These are phyloP conservation scores for Rhododendron ovatum DNA, from an alignment of 148 eudicot genomes.

Conservation along the genomic window DNA sequence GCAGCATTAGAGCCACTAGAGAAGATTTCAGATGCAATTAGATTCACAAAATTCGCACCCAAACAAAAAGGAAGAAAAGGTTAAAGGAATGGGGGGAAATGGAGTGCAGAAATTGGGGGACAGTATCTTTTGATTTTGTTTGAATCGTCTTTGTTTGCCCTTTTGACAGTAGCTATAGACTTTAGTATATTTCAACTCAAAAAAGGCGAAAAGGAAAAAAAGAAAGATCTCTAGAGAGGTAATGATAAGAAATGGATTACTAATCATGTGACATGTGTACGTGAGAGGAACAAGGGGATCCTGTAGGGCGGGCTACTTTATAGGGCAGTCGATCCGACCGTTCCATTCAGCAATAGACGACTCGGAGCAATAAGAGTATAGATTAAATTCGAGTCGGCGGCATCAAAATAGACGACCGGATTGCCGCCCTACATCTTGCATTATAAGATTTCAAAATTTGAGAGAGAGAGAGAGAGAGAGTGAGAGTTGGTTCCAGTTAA, in stretches of 20 bases:
- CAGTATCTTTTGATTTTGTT: background rate
- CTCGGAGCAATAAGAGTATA: too few species aligned
- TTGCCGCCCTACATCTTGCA: too few species aligned
- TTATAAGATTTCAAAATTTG: too few species aligned
- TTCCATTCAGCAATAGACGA: too few species aligned
- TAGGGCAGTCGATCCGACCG: too few species aligned
- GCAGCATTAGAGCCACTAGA: background rate
- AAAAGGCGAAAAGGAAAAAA: background rate
- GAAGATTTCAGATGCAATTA: background rate
- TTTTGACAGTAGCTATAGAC: background rate
- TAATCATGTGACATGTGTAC: background rate
- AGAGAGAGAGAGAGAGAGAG: too few species aligned
- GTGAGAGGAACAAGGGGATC: background rate
- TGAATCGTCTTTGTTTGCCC: background rate
- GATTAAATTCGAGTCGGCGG: too few species aligned
- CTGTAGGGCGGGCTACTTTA: too few species aligned
- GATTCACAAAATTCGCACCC: background rate
- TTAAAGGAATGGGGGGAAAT: background rate
- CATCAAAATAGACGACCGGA: too few species aligned
- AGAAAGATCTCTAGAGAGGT: background rate
- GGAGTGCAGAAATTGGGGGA: background rate
- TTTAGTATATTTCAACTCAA: background rate
- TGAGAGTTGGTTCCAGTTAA: background rate
- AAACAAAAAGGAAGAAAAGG: background rate
- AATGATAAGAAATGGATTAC: background rate